Conservation (phyloP, 352 stramenopile genomes). For the Bremia lactucae region DNA sequence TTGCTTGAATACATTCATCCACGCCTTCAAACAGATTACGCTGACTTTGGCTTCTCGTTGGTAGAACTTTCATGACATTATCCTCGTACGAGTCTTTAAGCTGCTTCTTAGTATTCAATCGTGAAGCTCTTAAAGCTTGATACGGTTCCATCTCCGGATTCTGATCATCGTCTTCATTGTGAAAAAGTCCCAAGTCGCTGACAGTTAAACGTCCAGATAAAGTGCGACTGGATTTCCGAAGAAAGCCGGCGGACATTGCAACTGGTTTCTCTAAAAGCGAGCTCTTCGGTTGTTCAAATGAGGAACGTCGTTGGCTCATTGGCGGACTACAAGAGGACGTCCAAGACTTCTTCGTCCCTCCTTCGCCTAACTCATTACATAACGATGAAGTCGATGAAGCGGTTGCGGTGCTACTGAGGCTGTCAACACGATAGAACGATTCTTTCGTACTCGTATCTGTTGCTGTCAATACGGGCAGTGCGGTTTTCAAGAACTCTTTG, state of each 20-base stretch:
- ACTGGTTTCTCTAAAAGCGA: conserved; percentile 52
- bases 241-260: conserved; percentile 51
- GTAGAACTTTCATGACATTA: conserved; percentile 1
- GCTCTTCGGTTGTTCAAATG: conserved; percentile 44
- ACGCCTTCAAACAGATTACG: conserved; percentile 53
- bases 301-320: conserved; percentile 14
- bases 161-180: conserved; percentile 26
- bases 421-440: too few relatives aligned
- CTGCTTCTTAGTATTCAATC: not conserved
- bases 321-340: conserved; percentile 7
- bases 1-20: conserved; percentile 24
- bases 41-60: conserved; percentile 29
- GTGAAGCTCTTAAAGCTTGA: conserved; percentile 3
- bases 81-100: conserved; percentile 2
- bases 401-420: conserved; percentile 18
- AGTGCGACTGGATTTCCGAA: conserved; percentile 45
- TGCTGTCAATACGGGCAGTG: too few relatives aligned
- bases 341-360: conserved; percentile 13
- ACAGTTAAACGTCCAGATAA: conserved; percentile 55
- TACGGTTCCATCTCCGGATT: conserved; percentile 14
- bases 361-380: conserved; percentile 17
- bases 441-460: too few relatives aligned
- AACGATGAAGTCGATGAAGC: conserved; percentile 19
- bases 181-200: conserved; percentile 64
- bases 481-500: too few relatives aligned